Evolutionary conservation across 768 basidiomycete genomes (phyloP), one percentile per base, ranked within the genome.

Genomic region (Plicaturopsis crispa): DNA sequence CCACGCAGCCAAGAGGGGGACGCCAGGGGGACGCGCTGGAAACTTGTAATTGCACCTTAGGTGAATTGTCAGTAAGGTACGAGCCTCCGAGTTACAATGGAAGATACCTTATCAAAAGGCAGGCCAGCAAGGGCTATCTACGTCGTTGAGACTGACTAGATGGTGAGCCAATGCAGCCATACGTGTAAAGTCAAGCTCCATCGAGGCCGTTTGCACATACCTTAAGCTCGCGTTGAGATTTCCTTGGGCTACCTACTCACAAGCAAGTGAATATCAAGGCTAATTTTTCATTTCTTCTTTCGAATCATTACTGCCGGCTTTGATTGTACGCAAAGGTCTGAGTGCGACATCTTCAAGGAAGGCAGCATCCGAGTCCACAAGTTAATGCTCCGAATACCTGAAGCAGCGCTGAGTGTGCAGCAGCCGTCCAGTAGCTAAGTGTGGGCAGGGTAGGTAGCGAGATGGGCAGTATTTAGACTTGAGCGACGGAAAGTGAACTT

Each of bases 111-210:
- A 47, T 76, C 84, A 8, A 84, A 74, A 3, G 84, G 83, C 10
- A 87, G 64, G 13, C 82, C 80, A 34, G 83, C 76, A 6, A 80
- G 47, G 17, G 75, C 58, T 28, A 84, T 71, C 84, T 84, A 85
- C 2, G 73, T 74, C 0, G 78, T 78, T 73, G 44, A 10, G 38
- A n/a, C n/a, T n/a, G n/a, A n/a, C n/a, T 10, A 33, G 6, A 13
- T 8, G 13, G 28, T 34, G 35, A 26, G 16, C 30, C 12, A n/a
- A n/a, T n/a, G n/a, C n/a, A n/a, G n/a, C n/a, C n/a, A n/a, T n/a
- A n/a, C n/a, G n/a, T n/a, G n/a, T n/a, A n/a, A 13, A 18, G 8
- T 8, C 8, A 34, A 7, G 8, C 17, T 13, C 33, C 35, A 36
- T 19, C n/a, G 30, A n/a, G 22, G 13, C 11, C 33, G 34, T 21